Percentiles rank a stretch among this genome's conserved stretches.
Evolutionary conservation across 306 rosid species (phyloP).

Genomic region (Ziziphus jujuba): DNA sequence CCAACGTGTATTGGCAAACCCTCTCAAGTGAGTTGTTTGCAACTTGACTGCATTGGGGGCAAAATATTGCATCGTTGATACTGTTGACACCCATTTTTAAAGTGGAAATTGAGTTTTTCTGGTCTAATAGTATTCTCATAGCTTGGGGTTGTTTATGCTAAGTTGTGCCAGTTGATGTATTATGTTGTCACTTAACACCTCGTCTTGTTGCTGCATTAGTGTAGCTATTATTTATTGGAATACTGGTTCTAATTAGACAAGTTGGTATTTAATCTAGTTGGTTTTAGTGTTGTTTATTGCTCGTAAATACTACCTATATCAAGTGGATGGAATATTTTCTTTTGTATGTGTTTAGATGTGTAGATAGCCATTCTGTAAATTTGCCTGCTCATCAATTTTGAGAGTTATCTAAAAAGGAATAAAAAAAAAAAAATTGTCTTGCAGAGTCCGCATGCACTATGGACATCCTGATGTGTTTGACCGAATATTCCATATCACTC

Average conservation of each 20-base stretch:
- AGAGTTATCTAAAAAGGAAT: not conserved
- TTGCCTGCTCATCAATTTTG: not conserved
- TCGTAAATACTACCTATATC: not conserved
- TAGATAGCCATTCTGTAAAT: not conserved
- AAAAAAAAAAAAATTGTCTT: slow-evolving; percentile 1
- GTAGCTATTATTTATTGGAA: too few species aligned
- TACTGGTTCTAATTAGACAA: too few species aligned
- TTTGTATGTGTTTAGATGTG: not conserved
- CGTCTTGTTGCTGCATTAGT: too few species aligned
- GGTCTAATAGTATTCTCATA: not conserved
- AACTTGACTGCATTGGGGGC: slow-evolving; percentile 2
- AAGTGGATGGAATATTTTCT: not conserved
- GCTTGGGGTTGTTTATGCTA: too few species aligned
- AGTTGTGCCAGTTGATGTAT: not conserved
- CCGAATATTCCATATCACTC: slow-evolving; percentile 85
- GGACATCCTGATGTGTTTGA: slow-evolving; percentile 99
- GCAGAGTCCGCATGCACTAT: slow-evolving; percentile 99
- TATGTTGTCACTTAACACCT: too few species aligned
- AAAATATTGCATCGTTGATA: not conserved
- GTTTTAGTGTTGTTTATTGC: not conserved
- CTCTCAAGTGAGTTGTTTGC: slow-evolving; percentile 76
- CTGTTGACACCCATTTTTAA: not conserved
- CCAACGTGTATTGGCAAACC: slow-evolving; percentile 86
- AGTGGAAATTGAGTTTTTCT: not conserved
- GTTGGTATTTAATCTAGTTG: too few species aligned